Evolutionary conservation across 2,329 filamentous ascomycete genomes (phyloP).

Genomic region (Metarhizium rileyi): DNA sequence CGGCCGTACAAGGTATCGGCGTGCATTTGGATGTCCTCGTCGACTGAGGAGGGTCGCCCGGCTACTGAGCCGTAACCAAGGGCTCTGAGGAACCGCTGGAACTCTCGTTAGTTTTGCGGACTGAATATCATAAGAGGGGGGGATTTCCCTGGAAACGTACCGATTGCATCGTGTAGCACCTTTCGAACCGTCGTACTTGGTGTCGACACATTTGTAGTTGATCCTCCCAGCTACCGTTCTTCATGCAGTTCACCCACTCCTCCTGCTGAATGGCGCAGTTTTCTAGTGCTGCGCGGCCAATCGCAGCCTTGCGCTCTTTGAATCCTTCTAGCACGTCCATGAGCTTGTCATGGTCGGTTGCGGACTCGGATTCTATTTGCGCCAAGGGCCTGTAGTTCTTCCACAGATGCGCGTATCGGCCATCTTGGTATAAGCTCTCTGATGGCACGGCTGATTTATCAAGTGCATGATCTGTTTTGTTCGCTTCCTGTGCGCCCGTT

Average conservation of each 20-base stretch:
- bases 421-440: constrained; percentile 47
- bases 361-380: constrained; percentile 57
- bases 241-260: constrained; percentile 75
- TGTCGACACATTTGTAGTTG: constrained; percentile 71
- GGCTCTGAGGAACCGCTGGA: constrained; percentile 75
- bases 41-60: constrained; percentile 54
- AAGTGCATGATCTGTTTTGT: constrained; percentile 9
- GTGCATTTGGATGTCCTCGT: constrained; percentile 92
- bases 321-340: constrained; percentile 71
- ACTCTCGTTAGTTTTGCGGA: background rate
- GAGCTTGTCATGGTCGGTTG: constrained; percentile 71
- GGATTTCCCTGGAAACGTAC: constrained; percentile 35
- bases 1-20: constrained; percentile 83
- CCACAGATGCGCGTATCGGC: constrained; percentile 78
- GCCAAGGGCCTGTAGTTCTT: constrained; percentile 72
- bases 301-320: constrained; percentile 69
- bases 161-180: constrained; percentile 83
- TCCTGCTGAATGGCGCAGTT: constrained; percentile 87
- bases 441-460: constrained; percentile 29
- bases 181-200: constrained; percentile 68
- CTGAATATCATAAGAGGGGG: background rate
- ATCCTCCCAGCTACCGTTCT: constrained; percentile 55
- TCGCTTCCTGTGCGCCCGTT: constrained; percentile 9
- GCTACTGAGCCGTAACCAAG: constrained; percentile 71
- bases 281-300: constrained; percentile 77